Conservation (phyloP, 768 basidiomycete species). For the Leccinum imitatum region DNA sequence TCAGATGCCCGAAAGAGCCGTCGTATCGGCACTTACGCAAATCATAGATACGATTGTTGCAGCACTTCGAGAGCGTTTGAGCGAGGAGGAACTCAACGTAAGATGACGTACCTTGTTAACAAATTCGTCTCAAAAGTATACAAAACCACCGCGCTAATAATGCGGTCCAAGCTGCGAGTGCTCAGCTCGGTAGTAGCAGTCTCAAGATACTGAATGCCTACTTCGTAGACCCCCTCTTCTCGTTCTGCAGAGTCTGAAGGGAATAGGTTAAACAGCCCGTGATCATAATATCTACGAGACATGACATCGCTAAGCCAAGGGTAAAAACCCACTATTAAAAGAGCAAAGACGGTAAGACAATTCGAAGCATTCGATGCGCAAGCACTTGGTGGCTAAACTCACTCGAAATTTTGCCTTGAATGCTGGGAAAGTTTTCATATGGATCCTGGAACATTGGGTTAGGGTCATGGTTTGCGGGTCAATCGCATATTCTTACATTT, state of each 20-base stretch:
- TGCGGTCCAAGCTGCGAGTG: slow-evolving; percentile 41
- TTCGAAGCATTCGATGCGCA: not conserved
- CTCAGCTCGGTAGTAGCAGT: not conserved
- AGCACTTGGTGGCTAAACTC: not conserved
- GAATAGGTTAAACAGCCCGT: slow-evolving; percentile 45
- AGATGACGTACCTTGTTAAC: slow-evolving; percentile 41
- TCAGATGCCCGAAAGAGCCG: not conserved
- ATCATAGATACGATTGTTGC: slow-evolving; percentile 43
- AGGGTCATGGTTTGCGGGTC: not conserved
- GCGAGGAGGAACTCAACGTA: not conserved
- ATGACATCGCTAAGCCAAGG: slow-evolving; percentile 48
- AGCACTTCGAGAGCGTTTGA: slow-evolving; percentile 27
- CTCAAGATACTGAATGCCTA: slow-evolving; percentile 5
- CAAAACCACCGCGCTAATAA: slow-evolving; percentile 47
- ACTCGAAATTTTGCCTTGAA: slow-evolving; percentile 28
- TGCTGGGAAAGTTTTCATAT: slow-evolving; percentile 21
- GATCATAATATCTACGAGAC: slow-evolving; percentile 49
- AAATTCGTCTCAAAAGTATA: slow-evolving; percentile 56
- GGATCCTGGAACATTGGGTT: slow-evolving; percentile 21
- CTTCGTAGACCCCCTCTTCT: slow-evolving; percentile 42
- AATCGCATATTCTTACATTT: slow-evolving; percentile 26
- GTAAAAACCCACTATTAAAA: slow-evolving; percentile 49
- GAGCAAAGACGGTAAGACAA: slow-evolving; percentile 2
- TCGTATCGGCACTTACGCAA: slow-evolving; percentile 34
- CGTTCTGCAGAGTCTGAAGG: slow-evolving; percentile 39